These are phyloP conservation scores for Marchantia paleacea DNA, from an alignment of 225 moss, liverwort and hornwort species.

Conservation along the genomic window DNA sequence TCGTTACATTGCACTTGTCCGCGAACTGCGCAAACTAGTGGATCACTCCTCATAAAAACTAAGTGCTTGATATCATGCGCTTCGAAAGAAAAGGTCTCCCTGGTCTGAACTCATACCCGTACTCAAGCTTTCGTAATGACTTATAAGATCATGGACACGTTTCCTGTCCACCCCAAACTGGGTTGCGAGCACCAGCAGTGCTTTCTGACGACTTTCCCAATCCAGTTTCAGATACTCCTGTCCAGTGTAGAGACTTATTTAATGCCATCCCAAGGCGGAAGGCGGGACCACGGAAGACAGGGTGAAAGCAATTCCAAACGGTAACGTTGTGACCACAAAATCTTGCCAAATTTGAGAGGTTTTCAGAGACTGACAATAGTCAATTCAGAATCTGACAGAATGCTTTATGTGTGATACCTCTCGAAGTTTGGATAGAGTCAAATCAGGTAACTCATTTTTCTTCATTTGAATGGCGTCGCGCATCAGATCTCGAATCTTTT, in stretches of 20 bases:
- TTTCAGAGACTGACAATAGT: neutral
- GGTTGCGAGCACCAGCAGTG: constrained; percentile 65
- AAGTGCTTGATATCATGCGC: neutral
- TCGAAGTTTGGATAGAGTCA: constrained; percentile 73
- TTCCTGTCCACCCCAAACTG: constrained; percentile 89
- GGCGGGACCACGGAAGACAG: neutral
- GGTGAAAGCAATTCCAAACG: neutral
- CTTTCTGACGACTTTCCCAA: constrained; percentile 68
- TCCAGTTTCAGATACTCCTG: constrained; percentile 84
- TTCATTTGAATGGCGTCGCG: constrained; percentile 86
- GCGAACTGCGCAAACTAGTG: neutral
- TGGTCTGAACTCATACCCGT: constrained; percentile 20
- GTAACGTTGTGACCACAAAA: neutral
- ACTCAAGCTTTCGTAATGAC: constrained; percentile 70
- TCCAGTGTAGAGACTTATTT: neutral
- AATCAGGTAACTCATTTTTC: constrained; percentile 74
- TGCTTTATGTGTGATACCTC: constrained; percentile 46
- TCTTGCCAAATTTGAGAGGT: neutral
- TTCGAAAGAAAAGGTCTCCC: neutral
- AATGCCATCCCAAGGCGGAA: neutral
- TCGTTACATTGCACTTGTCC: neutral
- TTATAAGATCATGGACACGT: constrained; percentile 69
- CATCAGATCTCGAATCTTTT: constrained; percentile 82
- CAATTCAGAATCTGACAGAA: neutral
- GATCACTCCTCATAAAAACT: neutral